These are phyloP conservation scores for Scytalidium sp. DNA, from an alignment of 2,329 filamentous ascomycete species.

Conservation along the genomic window DNA sequence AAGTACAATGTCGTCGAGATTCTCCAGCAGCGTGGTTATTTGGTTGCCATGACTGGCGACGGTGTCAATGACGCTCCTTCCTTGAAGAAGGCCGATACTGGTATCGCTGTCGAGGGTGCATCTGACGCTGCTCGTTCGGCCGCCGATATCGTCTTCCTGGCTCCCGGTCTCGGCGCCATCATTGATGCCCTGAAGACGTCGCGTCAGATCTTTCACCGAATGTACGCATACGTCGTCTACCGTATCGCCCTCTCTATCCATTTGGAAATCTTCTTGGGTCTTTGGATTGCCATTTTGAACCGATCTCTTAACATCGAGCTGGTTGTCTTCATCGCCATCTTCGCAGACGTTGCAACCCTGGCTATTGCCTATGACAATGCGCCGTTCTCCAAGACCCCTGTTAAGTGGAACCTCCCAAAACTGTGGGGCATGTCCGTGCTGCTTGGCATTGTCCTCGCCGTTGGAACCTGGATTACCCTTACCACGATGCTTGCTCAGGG, in stretches of 20 bases:
- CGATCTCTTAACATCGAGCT: slow-evolving; percentile 79
- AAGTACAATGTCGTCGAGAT: slow-evolving; percentile 95
- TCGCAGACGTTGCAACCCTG: slow-evolving; percentile 87
- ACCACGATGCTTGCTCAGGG: slow-evolving; percentile 74
- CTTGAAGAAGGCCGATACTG: slow-evolving; percentile 92
- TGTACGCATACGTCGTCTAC: slow-evolving; percentile 96
- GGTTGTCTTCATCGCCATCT: slow-evolving; percentile 92
- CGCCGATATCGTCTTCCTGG: slow-evolving; percentile 91
- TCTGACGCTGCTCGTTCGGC: slow-evolving; percentile 89
- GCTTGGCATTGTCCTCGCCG: slow-evolving; percentile 75
- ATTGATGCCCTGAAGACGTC: slow-evolving; percentile 92
- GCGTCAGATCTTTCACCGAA: slow-evolving; percentile 92
- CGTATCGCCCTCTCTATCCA: slow-evolving; percentile 91
- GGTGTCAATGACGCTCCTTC: slow-evolving; percentile 94
- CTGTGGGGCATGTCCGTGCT: slow-evolving; percentile 91
- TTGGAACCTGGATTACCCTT: slow-evolving; percentile 85
- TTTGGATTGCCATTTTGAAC: slow-evolving; percentile 90
- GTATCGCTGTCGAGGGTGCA: slow-evolving; percentile 90
- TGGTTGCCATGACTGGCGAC: slow-evolving; percentile 95
- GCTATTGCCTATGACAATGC: slow-evolving; percentile 94
- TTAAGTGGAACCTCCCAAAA: slow-evolving; percentile 95
- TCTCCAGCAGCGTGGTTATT: slow-evolving; percentile 86
- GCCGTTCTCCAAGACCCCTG: slow-evolving; percentile 78
- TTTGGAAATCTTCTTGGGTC: slow-evolving; percentile 85
- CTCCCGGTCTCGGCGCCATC: slow-evolving; percentile 85